Evolutionary conservation across 352 stramenopile genomes (phyloP), one percentile per base, ranked within the genome.

Genomic region (Phytophthora europaea): DNA sequence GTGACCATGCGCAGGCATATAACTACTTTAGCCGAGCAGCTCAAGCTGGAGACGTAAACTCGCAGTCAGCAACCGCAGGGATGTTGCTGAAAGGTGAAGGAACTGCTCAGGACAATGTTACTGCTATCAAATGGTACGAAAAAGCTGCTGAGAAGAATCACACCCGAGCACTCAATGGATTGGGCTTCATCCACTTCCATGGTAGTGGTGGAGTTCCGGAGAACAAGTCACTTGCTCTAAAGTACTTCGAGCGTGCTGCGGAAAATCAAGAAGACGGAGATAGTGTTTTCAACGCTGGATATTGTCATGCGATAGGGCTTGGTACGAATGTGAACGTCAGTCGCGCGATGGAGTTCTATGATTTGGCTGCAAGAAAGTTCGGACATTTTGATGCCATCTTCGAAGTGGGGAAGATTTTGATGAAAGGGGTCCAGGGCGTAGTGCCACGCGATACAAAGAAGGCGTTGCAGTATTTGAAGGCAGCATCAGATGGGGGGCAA

Each of bases 21-120:
- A 48, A 68, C 2, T 98, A 97, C 65, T 98, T 95, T 63, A 52
- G 84, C 16, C 70, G 79, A 45, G 93, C 93, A 18, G 93, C 91
- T 3, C 26, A 82, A 18, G 70, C 70, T 26, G 91, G 87, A 0
- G 75, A 97, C 54, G 74, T 85, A 1, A 74, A 73, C 28, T 71
- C 83, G 0, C 85, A 94, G 73, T 88, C 85, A 23, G 91, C 89
- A 6, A 75, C 91, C 0, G 93, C 89, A n/a, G 84, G 85, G 0
- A 98, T 98, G 93, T 67, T 97, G 20, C 66, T 98, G 10, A 95
- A 95, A 74, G 93, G 93, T 23, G 93, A 98, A 82, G 93, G 92
- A 28, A 72, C 69, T 7, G 47, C 67, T 63, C 82, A 93, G 69
- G 86, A 98, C 73, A 90, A 95, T 55, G 69, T 61, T 6, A 87